Conservation (phyloP, 2,329 filamentous ascomycete species). For the Metarhizium sp. region DNA sequence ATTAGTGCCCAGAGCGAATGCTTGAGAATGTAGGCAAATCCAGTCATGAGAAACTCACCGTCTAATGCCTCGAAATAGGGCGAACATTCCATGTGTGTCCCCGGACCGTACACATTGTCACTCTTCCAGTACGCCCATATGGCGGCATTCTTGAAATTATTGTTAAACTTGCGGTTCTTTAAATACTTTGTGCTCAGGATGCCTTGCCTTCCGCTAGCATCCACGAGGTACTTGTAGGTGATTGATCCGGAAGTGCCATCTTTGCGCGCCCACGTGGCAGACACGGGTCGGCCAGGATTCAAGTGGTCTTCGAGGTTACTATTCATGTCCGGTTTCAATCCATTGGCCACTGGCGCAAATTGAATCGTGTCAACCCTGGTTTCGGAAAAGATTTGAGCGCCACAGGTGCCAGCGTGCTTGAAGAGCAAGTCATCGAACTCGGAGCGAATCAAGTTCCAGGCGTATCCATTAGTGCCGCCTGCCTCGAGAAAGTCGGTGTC, state of each 20-base stretch:
- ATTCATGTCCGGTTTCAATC: not conserved
- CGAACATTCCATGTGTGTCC: slow-evolving; percentile 22
- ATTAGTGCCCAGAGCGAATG: no score
- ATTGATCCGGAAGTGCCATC: slow-evolving; percentile 28
- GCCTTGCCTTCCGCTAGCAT: slow-evolving; percentile 36
- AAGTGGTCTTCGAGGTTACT: not conserved
- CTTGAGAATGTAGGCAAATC: no score
- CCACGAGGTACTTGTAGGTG: slow-evolving; percentile 36
- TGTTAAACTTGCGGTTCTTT: slow-evolving; percentile 36
- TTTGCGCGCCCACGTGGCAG: slow-evolving; percentile 24
- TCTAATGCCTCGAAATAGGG: slow-evolving; percentile 36
- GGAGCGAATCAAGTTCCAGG: slow-evolving; percentile 38
- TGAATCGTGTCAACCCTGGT: slow-evolving; percentile 24
- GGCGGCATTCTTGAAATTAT: slow-evolving; percentile 38
- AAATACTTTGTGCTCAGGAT: slow-evolving; percentile 37
- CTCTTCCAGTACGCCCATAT: slow-evolving; percentile 39
- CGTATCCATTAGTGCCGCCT: slow-evolving; percentile 26
- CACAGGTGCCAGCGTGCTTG: slow-evolving; percentile 27
- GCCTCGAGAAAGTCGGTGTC: slow-evolving; percentile 33
- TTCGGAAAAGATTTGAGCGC: slow-evolving; percentile 31
- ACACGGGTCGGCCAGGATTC: slow-evolving; percentile 20
- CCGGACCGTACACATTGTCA: slow-evolving; percentile 20
- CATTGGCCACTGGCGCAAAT: slow-evolving; percentile 13
- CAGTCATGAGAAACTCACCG: slow-evolving; percentile 6
- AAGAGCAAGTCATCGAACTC: slow-evolving; percentile 36